phyloP scores from a whole-genome alignment of 2,329 filamentous ascomycete genomes.

The Orbilia brochopaga region DNA sequence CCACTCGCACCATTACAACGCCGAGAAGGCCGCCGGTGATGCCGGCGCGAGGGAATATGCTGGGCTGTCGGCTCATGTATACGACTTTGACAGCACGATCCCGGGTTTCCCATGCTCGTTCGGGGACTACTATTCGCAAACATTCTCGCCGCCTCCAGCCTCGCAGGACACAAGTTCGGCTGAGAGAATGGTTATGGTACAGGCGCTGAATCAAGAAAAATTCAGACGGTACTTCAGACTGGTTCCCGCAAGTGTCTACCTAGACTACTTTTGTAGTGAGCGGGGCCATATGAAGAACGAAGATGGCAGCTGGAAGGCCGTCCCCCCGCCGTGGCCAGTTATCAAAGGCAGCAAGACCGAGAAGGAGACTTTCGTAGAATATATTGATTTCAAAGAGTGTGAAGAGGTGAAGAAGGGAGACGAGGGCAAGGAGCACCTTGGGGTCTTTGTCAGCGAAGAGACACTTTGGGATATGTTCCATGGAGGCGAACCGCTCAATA shows the following conservation, averaged over 20 bases:
- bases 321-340: conserved; percentile 23
- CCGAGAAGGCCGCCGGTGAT: not conserved
- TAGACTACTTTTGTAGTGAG: conserved; percentile 51
- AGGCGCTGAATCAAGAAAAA: conserved; percentile 17
- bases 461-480: conserved; percentile 39
- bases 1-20: not conserved
- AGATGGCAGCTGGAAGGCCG: conserved; percentile 22
- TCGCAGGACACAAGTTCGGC: conserved; percentile 15
- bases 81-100: conserved; percentile 53
- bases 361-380: conserved; percentile 29
- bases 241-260: conserved; percentile 44
- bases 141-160: conserved; percentile 48
- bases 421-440: conserved; percentile 26
- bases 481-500: conserved; percentile 11
- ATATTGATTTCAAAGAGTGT: conserved; percentile 30
- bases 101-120: conserved; percentile 51
- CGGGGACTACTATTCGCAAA: conserved; percentile 50
- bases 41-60: not conserved
- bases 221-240: conserved; percentile 50
- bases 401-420: not conserved
- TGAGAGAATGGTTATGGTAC: conserved; percentile 22
- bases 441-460: conserved; percentile 26
- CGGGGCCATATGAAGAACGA: conserved; percentile 52
- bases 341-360: conserved; percentile 20
- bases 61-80: conserved; percentile 29